Base-by-base conservation (phyloP, 106 monocot species). In the Dactylorhiza incarnata region DNA sequence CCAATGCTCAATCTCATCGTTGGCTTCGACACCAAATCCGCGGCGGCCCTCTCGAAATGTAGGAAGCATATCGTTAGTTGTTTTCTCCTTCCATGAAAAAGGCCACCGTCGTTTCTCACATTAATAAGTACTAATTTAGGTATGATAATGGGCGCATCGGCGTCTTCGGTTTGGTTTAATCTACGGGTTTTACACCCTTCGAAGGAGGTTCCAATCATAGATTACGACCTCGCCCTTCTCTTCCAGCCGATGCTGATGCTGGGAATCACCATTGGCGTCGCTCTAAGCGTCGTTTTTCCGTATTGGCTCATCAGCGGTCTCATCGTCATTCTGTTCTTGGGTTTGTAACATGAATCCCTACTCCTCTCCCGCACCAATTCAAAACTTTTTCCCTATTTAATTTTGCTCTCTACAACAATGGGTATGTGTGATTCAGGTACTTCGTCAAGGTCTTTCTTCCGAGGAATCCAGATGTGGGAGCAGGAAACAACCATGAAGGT, bases 201-300 rank as follows among this genome's bases (percentile, higher is more conserved):
- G 7, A 97, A 89, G 83, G 97, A 94, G 49, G 89, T 82, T n/a
- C 86, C 97, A 9, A 91, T 97, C 72, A 87, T 97, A 16, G 97
- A 97, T 83, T 97, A 97, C 61, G 94, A 89, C n/a, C 86, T 97
- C 9, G 85, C 97, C 14, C 72, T 97, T 79, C 83, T 97, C 10
- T 97, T 97, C 83, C 97, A 97, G 81, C 97, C 97, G n/a, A 94
- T 97, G 97, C 84, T 97, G 16, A 91, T 97, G 97, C 83, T 97
- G 17, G 97, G 97, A 0, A 97, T 97, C 79, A 97, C 97, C 72
- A 81, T 97, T 73, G 97, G 97, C 7, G 97, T 97, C 5, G 81
- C 87, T 10, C 94, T 97, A 45, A 97, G 97, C 59, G 91, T 97
- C 5, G 84, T 97, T 26, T 97, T 97, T 71, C 97, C 97, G 14